Percentiles rank a stretch among this genome's conserved stretches.
Evolutionary conservation across 192 early-diverging fungal genomes (phyloP).

Genomic region (Coemansia sp.): DNA sequence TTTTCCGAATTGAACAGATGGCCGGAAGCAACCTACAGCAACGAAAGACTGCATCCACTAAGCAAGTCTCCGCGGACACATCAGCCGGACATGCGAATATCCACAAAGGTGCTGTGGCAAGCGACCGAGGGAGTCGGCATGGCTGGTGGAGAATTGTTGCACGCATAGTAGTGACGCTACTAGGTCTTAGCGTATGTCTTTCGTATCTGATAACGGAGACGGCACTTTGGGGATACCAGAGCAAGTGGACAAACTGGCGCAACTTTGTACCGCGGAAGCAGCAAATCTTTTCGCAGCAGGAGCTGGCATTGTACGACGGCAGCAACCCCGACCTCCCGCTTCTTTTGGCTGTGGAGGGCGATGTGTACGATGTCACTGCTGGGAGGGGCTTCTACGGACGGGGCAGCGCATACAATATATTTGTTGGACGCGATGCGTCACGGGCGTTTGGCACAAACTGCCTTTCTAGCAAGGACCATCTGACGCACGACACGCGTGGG

Average conservation of each 20-base stretch:
- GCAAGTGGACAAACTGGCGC: conserved; percentile 70
- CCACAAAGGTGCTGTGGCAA: not conserved
- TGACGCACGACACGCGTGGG: conserved; percentile 93
- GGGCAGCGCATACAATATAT: conserved; percentile 79
- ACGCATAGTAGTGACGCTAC: conserved; percentile 31
- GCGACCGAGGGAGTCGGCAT: conserved; percentile 4
- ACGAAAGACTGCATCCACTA: conserved; percentile 1
- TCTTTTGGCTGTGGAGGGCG: conserved; percentile 88
- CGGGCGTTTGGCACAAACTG: conserved; percentile 96
- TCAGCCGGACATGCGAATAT: not conserved
- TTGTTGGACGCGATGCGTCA: conserved; percentile 89
- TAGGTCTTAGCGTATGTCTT: conserved; percentile 44
- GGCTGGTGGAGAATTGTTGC: conserved; percentile 46
- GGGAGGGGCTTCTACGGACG: conserved; percentile 80
- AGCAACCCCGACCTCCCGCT: conserved; percentile 76
- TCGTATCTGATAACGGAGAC: conserved; percentile 77
- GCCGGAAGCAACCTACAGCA: conserved; percentile 26
- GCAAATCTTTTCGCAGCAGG: conserved; percentile 68
- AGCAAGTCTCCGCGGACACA: not conserved
- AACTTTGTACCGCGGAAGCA: conserved; percentile 71
- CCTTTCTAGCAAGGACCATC: conserved; percentile 73
- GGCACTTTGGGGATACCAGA: conserved; percentile 72
- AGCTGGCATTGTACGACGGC: conserved; percentile 86
- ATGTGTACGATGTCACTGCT: conserved; percentile 90
- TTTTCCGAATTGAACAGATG: conserved; percentile 8